Evolutionary conservation across 1,139 yeast genomes (phyloP).

Genomic region (Kodamaea sp.): DNA sequence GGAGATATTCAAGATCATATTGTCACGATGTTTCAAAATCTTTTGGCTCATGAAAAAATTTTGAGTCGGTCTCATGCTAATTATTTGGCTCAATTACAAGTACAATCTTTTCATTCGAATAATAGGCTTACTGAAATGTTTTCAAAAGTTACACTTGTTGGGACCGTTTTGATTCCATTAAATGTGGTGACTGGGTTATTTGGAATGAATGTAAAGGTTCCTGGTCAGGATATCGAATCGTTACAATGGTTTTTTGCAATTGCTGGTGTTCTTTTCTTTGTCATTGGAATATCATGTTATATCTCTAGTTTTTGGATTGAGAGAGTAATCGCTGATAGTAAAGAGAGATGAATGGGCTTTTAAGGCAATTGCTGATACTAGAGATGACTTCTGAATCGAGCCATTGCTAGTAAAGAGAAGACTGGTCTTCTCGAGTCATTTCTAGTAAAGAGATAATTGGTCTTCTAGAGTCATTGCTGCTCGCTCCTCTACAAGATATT

Average conservation of each 20-base stretch:
- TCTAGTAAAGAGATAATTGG: no score
- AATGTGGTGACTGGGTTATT: slow-evolving; percentile 23
- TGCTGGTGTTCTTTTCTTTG: slow-evolving; percentile 17
- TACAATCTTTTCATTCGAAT: slow-evolving; percentile 21
- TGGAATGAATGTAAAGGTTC: slow-evolving; percentile 25
- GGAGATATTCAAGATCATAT: slow-evolving; percentile 25
- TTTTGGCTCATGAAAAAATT: slow-evolving; percentile 23
- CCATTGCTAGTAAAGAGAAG: no score
- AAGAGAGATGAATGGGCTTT: no score
- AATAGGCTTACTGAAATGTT: slow-evolving; percentile 20
- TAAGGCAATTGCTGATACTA: no score
- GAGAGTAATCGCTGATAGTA: neutral
- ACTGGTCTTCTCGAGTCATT: no score
- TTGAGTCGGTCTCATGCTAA: slow-evolving; percentile 24
- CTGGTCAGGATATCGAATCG: slow-evolving; percentile 12
- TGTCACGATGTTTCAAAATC: slow-evolving; percentile 24
- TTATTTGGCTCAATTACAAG: slow-evolving; percentile 26
- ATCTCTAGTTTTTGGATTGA: slow-evolving; percentile 3
- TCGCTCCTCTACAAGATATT: no score
- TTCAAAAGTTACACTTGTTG: slow-evolving; percentile 22
- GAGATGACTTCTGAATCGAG: no score
- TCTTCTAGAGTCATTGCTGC: no score
- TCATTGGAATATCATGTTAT: slow-evolving; percentile 2
- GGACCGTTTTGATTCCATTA: slow-evolving; percentile 23
- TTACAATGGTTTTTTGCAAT: slow-evolving; percentile 16